These are phyloP conservation scores for Fusarium falciforme DNA, from an alignment of 2,329 filamentous ascomycete genomes.

Conservation along the genomic window DNA sequence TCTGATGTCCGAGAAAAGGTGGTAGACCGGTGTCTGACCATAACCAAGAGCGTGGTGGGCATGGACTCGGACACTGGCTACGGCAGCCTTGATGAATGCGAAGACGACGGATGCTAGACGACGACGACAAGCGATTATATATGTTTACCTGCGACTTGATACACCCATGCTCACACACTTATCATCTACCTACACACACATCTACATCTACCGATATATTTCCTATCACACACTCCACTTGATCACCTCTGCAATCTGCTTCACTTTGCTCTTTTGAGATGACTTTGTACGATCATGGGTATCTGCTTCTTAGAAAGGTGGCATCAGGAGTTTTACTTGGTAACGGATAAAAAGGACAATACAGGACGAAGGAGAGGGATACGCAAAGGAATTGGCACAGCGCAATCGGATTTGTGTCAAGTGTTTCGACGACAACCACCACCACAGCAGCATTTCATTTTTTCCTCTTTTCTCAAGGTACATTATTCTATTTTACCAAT, in stretches of 20 bases:
- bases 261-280: conserved; percentile 25
- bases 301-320: conserved; percentile 40
- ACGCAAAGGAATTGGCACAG: conserved; percentile 21
- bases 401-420: conserved; percentile 21
- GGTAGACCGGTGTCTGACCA: conserved; percentile 65
- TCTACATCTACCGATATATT: conserved; percentile 6
- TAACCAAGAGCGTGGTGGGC: conserved; percentile 68
- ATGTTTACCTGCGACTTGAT: conserved; percentile 12
- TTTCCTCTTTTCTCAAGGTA: conserved; percentile 25
- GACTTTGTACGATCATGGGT: conserved; percentile 45
- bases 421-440: conserved; percentile 32
- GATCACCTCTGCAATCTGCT: conserved; percentile 22
- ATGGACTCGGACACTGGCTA: conserved; percentile 72
- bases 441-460: conserved; percentile 15
- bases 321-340: conserved; percentile 40
- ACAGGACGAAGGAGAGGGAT: conserved; percentile 34
- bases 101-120: conserved; percentile 47
- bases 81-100: conserved; percentile 66
- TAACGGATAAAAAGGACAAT: conserved; percentile 40
- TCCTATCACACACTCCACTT: conserved; percentile 18
- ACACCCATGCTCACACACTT: background rate
- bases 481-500: conserved; percentile 6
- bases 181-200: background rate
- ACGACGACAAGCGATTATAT: conserved; percentile 17
- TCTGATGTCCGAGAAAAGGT: conserved; percentile 63